Percentiles rank a stretch among this genome's conserved stretches.
These are phyloP conservation scores for Kwoniella sp. DNA, from an alignment of 768 basidiomycete species.

Conservation along the genomic window DNA sequence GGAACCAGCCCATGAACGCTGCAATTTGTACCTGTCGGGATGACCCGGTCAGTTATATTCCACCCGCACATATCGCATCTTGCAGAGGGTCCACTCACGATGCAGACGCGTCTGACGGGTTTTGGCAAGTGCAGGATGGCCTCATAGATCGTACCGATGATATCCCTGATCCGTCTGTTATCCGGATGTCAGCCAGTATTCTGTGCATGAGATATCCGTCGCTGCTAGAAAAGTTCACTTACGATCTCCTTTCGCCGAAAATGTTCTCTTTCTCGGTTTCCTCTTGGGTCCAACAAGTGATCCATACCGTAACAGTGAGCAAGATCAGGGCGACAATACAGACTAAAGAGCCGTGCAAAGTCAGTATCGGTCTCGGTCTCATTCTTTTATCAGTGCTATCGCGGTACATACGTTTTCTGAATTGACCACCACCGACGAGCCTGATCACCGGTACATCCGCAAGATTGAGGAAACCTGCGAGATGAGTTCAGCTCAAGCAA, in stretches of 20 bases:
- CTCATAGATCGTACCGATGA: slow-evolving; percentile 74
- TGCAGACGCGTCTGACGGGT: slow-evolving; percentile 81
- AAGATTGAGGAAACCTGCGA: slow-evolving; percentile 81
- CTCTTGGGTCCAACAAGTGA: slow-evolving; percentile 83
- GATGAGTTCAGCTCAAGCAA: background rate
- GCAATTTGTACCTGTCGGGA: slow-evolving; percentile 82
- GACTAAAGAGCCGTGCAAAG: slow-evolving; percentile 58
- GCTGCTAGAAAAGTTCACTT: slow-evolving; percentile 20
- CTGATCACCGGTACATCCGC: slow-evolving; percentile 73
- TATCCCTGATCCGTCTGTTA: slow-evolving; percentile 66
- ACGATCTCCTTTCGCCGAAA: slow-evolving; percentile 54
- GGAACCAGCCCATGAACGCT: slow-evolving; percentile 99
- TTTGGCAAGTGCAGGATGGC: slow-evolving; percentile 76
- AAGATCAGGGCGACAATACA: slow-evolving; percentile 81
- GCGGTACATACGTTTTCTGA: slow-evolving; percentile 66
- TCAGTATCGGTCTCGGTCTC: background rate
- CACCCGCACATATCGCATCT: too few relatives aligned
- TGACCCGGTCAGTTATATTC: background rate
- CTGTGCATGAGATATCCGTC: too few relatives aligned
- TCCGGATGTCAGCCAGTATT: slow-evolving; percentile 3
- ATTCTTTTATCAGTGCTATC: too few relatives aligned
- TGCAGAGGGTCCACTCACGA: too few relatives aligned
- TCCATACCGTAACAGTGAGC: slow-evolving; percentile 77
- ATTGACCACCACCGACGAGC: slow-evolving; percentile 85
- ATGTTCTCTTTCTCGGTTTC: slow-evolving; percentile 63